Base-by-base conservation (phyloP, 768 basidiomycete species). In the Hericium erinaceus region DNA sequence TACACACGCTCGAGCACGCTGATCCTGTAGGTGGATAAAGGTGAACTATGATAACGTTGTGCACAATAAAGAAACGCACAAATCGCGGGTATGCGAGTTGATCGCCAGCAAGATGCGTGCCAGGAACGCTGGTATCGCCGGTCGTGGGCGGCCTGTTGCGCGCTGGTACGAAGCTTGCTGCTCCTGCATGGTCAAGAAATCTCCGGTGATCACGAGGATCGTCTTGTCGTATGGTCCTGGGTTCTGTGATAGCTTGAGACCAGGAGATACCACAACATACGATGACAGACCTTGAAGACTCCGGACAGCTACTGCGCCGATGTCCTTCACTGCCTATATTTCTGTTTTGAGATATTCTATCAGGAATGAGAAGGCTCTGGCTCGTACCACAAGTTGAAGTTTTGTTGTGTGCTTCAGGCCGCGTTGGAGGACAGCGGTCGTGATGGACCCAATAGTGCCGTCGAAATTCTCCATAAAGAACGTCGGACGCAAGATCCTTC, bases 381-480 rank as follows among this genome's bases (percentile, higher is more conserved):
- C 51, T 67, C 73, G 57, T 61, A 75, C 75, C 39, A 76, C 65
- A 16, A 75, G 55, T 44, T 69, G 69, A 1, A 73, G 38, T 22
- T 69, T 69, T 1, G 74, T 72, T 11, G 61, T 60, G 2, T 66
- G 65, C 52, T 72, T 67, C 18, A 76, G 60, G 3, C 74, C 75
- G 22, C 53, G 60, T 26, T 64, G 69, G 7, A 77, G 52, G 2
- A 74, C 70, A 37, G 66, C 67, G 3, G 64, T 65, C 1, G 74
- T 69, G 28, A 77, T 64, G 2, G 67, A 61, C 4, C 76, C 76
- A 18, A 75, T 68, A 3, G 64, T 66, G 4, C 73, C 70, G 9
- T 74, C 69, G 41, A 72, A 75, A 54, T 76, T 76, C 52, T 76
- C 75, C 74, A 76, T 73, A 61, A 77, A 77, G 56, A 76, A 74